Percentiles rank a stretch among this genome's conserved stretches.
Evolutionary conservation across 2,329 filamentous ascomycete genomes (phyloP).

Genomic region (Cylindrodendrum hubeiense): DNA sequence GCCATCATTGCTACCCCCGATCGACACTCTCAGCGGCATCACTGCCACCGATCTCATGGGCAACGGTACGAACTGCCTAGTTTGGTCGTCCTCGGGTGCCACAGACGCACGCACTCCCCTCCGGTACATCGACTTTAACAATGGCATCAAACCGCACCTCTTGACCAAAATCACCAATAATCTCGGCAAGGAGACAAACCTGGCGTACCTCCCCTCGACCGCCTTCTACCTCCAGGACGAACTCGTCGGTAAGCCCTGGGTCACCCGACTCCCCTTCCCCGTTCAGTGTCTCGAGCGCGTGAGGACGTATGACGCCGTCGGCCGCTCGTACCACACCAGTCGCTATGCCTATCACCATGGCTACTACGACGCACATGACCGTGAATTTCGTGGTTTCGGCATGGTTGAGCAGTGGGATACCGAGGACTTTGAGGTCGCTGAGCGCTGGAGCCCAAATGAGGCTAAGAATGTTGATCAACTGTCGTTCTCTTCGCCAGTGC

Average conservation of each 20-base stretch:
- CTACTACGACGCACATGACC: constrained; percentile 43
- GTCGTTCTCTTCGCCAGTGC: neutral
- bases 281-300: constrained; percentile 40
- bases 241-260: constrained; percentile 38
- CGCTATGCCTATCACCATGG: constrained; percentile 44
- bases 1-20: neutral
- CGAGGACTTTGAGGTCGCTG: constrained; percentile 13
- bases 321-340: neutral
- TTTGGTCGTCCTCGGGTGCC: too few relatives aligned
- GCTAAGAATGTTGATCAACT: neutral
- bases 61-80: neutral
- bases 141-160: neutral
- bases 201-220: neutral
- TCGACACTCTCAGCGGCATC: neutral
- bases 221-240: constrained; percentile 38
- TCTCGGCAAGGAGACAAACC: neutral
- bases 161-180: neutral
- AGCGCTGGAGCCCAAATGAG: neutral
- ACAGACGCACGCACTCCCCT: neutral
- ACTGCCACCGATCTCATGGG: neutral
- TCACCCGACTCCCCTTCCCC: constrained; percentile 43
- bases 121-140: neutral
- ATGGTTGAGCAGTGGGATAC: constrained; percentile 45
- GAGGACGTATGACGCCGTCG: constrained; percentile 19
- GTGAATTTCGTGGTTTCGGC: constrained; percentile 48